A percentile compares a stretch with the other conserved stretches of the same genome.
Conservation (phyloP, 2,329 filamentous ascomycete species). For the Teratosphaeria zuluensis region DNA sequence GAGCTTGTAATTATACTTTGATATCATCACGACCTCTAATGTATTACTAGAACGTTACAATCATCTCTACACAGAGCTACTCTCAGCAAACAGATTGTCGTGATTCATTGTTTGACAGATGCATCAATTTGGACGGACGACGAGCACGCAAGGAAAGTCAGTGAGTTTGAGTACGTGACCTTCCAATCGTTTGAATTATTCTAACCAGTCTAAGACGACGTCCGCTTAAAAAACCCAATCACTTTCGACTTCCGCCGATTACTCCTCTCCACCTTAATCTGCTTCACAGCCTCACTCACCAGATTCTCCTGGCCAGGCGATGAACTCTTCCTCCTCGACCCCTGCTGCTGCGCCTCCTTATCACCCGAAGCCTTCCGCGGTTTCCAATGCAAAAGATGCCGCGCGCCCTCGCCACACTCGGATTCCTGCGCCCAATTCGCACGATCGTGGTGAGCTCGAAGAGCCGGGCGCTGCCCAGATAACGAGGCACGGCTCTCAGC, state of each 20-base stretch:
- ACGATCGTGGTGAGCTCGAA: constrained; percentile 7
- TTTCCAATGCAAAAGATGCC: constrained; percentile 1
- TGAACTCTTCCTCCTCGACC: neutral
- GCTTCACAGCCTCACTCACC: constrained; percentile 10
- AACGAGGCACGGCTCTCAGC: neutral
- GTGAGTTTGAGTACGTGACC: no score
- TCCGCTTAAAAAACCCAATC: constrained; percentile 8
- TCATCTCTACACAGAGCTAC: no score
- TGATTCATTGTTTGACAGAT: no score
- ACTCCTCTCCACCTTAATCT: constrained; percentile 10
- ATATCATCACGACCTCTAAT: neutral
- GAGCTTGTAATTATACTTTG: no score
- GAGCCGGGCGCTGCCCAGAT: neutral
- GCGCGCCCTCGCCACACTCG: constrained; percentile 9
- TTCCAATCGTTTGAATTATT: neutral
- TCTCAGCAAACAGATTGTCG: no score
- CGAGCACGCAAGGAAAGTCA: no score
- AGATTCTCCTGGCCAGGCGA: constrained; percentile 3
- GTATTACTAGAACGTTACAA: neutral
- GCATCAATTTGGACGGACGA: no score
- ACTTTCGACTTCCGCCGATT: constrained; percentile 5
- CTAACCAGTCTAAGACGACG: neutral
- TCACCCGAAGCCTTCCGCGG: neutral
- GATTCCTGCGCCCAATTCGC: constrained; percentile 15
- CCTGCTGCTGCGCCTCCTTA: neutral